Percentiles rank a stretch among this genome's conserved stretches.
Conservation (phyloP, 345 rosid species). For the Triadica sebifera region DNA sequence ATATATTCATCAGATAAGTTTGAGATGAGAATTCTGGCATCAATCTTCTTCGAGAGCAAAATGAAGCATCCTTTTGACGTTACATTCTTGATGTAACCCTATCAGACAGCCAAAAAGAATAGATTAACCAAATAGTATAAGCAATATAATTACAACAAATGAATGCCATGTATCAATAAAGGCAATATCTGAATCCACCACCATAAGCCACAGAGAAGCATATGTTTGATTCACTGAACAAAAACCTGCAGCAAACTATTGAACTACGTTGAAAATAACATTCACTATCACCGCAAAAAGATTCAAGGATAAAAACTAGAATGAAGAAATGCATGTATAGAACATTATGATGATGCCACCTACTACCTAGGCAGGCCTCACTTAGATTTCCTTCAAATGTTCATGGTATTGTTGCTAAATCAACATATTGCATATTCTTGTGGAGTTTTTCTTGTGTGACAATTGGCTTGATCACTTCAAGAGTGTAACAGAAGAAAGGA, state of each 20-base stretch:
- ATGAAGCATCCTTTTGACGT: slow-evolving; percentile 86
- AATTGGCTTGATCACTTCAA: too few species aligned
- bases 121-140: too few species aligned
- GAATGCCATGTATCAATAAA: background rate
- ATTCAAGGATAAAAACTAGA: background rate
- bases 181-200: too few species aligned
- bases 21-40: slow-evolving; percentile 76
- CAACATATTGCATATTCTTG: background rate
- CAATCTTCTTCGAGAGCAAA: slow-evolving; percentile 73
- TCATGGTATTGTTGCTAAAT: background rate
- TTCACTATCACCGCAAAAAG: too few species aligned
- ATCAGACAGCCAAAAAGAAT: slow-evolving; percentile 18
- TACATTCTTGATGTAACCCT: slow-evolving; percentile 93
- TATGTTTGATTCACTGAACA: background rate
- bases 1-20: slow-evolving; percentile 76
- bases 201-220: background rate
- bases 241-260: background rate
- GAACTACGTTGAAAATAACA: background rate
- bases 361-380: background rate
- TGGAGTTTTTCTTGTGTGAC: background rate
- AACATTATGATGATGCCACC: too few species aligned
- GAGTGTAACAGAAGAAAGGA: too few species aligned
- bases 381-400: background rate
- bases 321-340: background rate
- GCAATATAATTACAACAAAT: background rate